Evolutionary conservation across 305 asterid genomes (phyloP).

Genomic region (Ilex paraguariensis): DNA sequence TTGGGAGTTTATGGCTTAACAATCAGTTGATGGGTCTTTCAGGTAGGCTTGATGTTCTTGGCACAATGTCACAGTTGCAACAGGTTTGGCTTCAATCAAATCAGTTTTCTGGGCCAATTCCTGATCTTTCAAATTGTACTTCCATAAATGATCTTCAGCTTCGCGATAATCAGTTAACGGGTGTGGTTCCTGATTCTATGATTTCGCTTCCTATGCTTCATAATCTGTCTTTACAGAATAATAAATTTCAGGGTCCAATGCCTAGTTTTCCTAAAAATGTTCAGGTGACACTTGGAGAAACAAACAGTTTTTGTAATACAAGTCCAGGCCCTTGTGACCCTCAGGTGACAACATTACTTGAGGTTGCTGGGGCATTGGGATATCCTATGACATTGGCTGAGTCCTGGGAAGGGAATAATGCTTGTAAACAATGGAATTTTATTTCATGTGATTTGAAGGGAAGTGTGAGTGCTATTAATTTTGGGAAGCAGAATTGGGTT

Average conservation of each 20-base stretch:
- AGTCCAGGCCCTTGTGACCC: constrained; percentile 66
- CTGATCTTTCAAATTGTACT: constrained; percentile 56
- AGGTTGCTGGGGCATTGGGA: constrained; percentile 38
- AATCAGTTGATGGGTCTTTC: constrained; percentile 57
- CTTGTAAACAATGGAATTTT: constrained; percentile 58
- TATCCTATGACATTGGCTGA: constrained; percentile 55
- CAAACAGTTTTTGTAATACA: constrained; percentile 53
- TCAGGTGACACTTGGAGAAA: constrained; percentile 42
- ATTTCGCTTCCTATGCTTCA: constrained; percentile 44
- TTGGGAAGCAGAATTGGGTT: constrained; percentile 43
- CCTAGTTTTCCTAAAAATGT: constrained; percentile 43
- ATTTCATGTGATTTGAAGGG: constrained; percentile 50
- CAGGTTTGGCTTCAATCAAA: constrained; percentile 66
- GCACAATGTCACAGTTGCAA: constrained; percentile 40
- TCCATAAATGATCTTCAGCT: constrained; percentile 49
- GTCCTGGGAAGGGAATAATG: constrained; percentile 70
- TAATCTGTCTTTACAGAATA: constrained; percentile 48
- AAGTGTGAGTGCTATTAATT: constrained; percentile 43
- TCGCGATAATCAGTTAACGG: constrained; percentile 65
- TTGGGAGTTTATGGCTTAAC: constrained; percentile 54
- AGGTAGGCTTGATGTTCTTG: constrained; percentile 51
- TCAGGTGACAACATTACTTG: constrained; percentile 58
- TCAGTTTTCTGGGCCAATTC: constrained; percentile 59
- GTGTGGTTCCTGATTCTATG: constrained; percentile 60
- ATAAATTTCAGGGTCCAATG: constrained; percentile 71